Evolutionary conservation across 257 asterid species (phyloP), one percentile per base, ranked within the genome.

Genomic region (Nicotiana tomentosiformis): DNA sequence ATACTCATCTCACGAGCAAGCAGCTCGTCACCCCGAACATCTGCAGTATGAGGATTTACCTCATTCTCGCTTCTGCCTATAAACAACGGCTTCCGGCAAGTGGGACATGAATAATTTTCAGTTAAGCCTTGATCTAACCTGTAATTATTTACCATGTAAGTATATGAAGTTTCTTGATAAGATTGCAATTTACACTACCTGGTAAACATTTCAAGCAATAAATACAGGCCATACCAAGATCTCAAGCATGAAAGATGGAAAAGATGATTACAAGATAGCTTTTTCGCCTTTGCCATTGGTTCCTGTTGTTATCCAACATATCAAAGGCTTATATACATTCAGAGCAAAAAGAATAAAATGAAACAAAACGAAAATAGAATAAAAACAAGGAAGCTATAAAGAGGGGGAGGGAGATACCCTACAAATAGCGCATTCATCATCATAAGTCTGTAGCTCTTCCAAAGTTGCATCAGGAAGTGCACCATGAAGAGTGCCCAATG

Each of bases 231-330:
- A 49, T 91, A 95, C 98, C 98, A 93, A 87, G 98, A 95, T 86
- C 98, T 89, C 98, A 95, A 90, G 93, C 98, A 95, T 5, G 94
- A 88, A 68, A 95, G 93, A 88, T 95, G 98, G 92, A 92, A 95
- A 78, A 95, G 95, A 90, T 95, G 98, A 77, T 90, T 93, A 83
- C 98, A 95, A 11, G 97, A 87, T 65, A 95, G 93, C 90, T 89
- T 93, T 96, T 95, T 95, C 15, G 98, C 98, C 85, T 92, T 95
- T 1, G 98, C 97, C 98, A 95, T 95, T 37, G 98, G 98, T 89
- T 95, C 98, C 98, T 95, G 92, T 77, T 72, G 37, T 83, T 79
- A 77, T 69, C 68, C 90, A 81, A 85, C 46, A 76, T 51, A 15
- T 72, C 79, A 72, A 29, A 76, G 79, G 81, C 77, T 87, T 74